These are phyloP conservation scores for Phalaenopsis hybrid DNA, from an alignment of 116 monocot genomes.

Conservation along the genomic window DNA sequence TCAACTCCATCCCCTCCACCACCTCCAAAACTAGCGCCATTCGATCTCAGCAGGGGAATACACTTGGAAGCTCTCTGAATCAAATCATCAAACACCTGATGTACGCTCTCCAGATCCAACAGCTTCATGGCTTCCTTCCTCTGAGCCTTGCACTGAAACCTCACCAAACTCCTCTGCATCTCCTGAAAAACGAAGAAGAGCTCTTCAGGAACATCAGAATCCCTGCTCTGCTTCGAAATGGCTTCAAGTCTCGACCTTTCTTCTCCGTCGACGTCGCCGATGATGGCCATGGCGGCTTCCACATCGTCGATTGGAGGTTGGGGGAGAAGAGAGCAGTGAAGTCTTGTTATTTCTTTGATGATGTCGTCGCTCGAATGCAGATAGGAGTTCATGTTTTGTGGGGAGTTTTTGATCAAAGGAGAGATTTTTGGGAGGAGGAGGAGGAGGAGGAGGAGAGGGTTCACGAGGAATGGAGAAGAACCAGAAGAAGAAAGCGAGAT, in stretches of 20 bases:
- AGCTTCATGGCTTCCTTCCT: constrained; percentile 39
- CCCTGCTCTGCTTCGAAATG: constrained; percentile 19
- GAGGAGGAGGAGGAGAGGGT: not conserved
- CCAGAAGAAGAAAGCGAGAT: not conserved
- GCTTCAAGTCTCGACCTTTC: constrained; percentile 24
- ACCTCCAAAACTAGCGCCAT: not conserved
- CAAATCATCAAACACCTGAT: constrained; percentile 32
- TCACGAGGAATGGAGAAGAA: constrained; percentile 2
- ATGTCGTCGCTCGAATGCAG: constrained; percentile 23
- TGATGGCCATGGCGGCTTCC: constrained; percentile 32
- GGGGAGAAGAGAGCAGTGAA: constrained; percentile 36
- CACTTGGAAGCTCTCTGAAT: constrained; percentile 26
- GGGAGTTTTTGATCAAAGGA: not conserved
- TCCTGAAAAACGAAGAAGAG: constrained; percentile 38
- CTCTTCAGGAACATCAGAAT: constrained; percentile 34
- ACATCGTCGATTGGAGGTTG: constrained; percentile 32
- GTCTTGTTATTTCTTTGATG: constrained; percentile 34
- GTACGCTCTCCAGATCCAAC: constrained; percentile 38
- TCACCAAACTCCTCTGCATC: constrained; percentile 36
- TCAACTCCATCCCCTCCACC: not conserved
- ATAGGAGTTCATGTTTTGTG: constrained; percentile 12
- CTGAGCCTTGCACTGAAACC: constrained; percentile 30
- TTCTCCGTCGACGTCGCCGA: constrained; percentile 28
- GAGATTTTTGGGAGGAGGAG: not conserved
- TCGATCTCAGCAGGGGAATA: constrained; percentile 3